These are phyloP conservation scores for Plasmodium coatneyi DNA, from an alignment of 169 alveolate genomes.

Conservation along the genomic window DNA sequence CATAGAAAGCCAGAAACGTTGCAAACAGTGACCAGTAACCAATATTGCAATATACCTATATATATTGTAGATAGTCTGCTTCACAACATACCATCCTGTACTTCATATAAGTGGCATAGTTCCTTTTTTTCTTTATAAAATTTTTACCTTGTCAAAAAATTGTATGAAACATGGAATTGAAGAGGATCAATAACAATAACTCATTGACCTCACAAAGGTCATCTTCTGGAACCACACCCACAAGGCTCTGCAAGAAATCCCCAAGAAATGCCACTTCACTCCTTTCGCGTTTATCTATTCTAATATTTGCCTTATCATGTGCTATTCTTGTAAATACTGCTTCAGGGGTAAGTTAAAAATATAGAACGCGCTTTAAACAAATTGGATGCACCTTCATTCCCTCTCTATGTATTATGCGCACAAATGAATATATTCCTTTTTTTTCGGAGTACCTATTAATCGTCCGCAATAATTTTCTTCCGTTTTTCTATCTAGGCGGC, in stretches of 20 bases:
- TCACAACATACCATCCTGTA: neutral
- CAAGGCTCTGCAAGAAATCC: neutral
- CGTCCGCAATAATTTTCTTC: neutral
- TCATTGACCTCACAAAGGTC: neutral
- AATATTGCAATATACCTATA: neutral
- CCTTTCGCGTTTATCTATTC: slow-evolving; percentile 9
- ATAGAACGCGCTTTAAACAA: neutral
- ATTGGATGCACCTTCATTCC: neutral
- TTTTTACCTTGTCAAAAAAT: neutral
- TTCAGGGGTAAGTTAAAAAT: slow-evolving; percentile 15
- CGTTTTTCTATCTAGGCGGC: neutral
- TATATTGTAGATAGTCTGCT: neutral
- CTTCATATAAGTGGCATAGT: neutral
- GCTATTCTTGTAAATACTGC: neutral
- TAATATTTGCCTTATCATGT: slow-evolving; percentile 8
- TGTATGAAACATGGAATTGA: slow-evolving; percentile 5
- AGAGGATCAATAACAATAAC: neutral
- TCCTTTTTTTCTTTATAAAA: neutral
- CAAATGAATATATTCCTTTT: neutral
- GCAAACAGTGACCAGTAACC: neutral
- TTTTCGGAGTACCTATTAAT: neutral
- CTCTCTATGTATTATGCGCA: neutral
- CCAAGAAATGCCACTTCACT: neutral
- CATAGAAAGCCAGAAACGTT: neutral
- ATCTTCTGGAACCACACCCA: neutral